A percentile compares a stretch with the other conserved stretches of the same genome.
phyloP scores from a whole-genome alignment of 176 grass and related monocot species.

The Triticum aestivum region IWGSC_CS_RefSeq_v2.1 NC_057803.1:602559414-602559913 shows the following conservation, averaged over 20 bases:
- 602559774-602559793: conserved; percentile 4
- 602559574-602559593: conserved; percentile 22
- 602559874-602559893: not conserved
- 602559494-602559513: not conserved
- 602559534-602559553: not conserved
- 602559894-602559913: conserved; percentile 5
- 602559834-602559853: conserved; percentile 11
- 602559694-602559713: not conserved
- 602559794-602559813: conserved; percentile 6
- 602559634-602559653: not conserved
- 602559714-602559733: not conserved
- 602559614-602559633: conserved; percentile 11
- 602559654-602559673: not conserved
- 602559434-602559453: not conserved
- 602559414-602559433: not conserved
- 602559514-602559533: not conserved
- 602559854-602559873: conserved; percentile 13
- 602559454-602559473: not conserved
- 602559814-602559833: not conserved
- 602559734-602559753: not conserved
- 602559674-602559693: not conserved
- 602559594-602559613: conserved; percentile 6
- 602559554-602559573: not conserved
- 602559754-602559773: not conserved
- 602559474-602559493: not conserved